Base-by-base conservation (phyloP, 83 land plant genomes). In the Diphasiastrum complanatum region DNA sequence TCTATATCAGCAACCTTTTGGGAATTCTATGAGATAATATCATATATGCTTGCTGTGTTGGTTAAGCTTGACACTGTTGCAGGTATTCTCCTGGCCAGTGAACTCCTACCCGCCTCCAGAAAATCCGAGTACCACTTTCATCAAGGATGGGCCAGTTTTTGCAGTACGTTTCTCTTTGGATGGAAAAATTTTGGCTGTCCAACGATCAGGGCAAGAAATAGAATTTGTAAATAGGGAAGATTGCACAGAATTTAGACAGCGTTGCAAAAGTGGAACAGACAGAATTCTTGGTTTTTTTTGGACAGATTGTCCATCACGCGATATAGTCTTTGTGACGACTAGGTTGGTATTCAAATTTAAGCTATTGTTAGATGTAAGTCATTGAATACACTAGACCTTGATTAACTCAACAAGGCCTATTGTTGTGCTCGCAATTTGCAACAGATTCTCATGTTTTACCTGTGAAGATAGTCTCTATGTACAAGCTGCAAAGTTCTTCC, bases 221-320 rank as follows among this genome's bases (percentile, higher is more conserved):
- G 81, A 80, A 49, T 81, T 89, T 40, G 70, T 58, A 63, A 82
- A 80, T 52, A 82, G 75, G 75, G 97, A 93, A 66, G 83, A 72
- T 5, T 75, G 79, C 38, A 69, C 68, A 26, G 69, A 62, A 14
- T 83, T 95, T 64, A 74, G 31, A 27, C 81, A 78, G 28, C 77
- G 56, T 19, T 89, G 89, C 69, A 77, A 70, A 68, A 47, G 72
- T 26, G 89, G 76, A 30, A 72, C 84, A 22, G 99, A 86, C 51
- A 73, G 78, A 45, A 81, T 95, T 31, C 81, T 95, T 33, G 99
- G 99, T 5, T 82, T 89, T 34, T 95, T 95, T 45, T 95, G 99
- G 99, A 86, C 99, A 28, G 93, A 93, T 51, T 89, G 91, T 67
- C 92, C 92, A 33, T 38, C 72, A 18, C 86, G 97, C 79, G 87